phyloP scores from a whole-genome alignment of 2,329 filamentous ascomycete genomes.

The Chrysoporthe cubensis region DNA sequence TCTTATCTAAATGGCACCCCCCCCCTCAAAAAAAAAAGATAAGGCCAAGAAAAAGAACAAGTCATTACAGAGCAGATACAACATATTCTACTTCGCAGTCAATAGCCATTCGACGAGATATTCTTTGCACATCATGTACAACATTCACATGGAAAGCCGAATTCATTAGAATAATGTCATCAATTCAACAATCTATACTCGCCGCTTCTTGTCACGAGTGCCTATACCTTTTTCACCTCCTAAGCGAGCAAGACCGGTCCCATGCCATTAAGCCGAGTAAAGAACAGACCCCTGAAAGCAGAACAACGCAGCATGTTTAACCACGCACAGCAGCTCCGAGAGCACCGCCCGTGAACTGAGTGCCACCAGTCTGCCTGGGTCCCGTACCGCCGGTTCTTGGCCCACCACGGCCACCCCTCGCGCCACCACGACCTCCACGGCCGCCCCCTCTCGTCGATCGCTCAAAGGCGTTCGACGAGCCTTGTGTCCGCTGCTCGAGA shows the following conservation, averaged over 20 bases:
- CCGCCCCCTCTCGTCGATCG: conserved; percentile 63
- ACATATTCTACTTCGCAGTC: not conserved
- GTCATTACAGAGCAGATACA: not conserved
- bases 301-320: conserved; percentile 40
- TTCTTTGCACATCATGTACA: not conserved
- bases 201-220: conserved; percentile 27
- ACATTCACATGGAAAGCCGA: not conserved
- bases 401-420: conserved; percentile 63
- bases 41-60: not conserved
- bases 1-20: conserved; percentile 11
- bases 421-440: conserved; percentile 68
- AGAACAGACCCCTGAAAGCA: conserved; percentile 19
- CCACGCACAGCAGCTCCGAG: conserved; percentile 70
- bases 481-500: conserved; percentile 94
- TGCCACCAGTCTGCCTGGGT: conserved; percentile 71
- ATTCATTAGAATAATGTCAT: conserved; percentile 18
- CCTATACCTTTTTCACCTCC: conserved; percentile 27
- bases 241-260: conserved; percentile 27
- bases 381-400: conserved; percentile 60
- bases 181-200: conserved; percentile 29
- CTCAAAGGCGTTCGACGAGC: conserved; percentile 94
- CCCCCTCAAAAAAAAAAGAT: not conserved
- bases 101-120: not conserved
- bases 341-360: conserved; percentile 81
- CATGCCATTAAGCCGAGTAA: conserved; percentile 29